phyloP scores from a whole-genome alignment of 2,329 filamentous ascomycete species.

The Karstenula rhodostoma region DNA sequence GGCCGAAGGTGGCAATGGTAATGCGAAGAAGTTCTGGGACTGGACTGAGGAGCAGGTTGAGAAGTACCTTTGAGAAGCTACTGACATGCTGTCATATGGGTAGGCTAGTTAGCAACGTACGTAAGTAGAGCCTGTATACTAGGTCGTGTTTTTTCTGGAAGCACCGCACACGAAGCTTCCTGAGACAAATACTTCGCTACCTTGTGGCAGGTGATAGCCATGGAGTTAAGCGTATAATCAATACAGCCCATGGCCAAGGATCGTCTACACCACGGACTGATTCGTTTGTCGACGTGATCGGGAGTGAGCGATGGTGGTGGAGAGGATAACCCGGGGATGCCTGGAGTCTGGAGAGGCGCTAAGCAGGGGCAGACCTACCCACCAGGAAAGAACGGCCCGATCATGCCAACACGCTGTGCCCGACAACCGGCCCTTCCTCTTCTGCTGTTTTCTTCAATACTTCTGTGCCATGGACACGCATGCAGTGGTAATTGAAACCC shows the following conservation, averaged over 20 bases:
- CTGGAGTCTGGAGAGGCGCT: neutral
- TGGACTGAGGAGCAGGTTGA: slow-evolving; percentile 5
- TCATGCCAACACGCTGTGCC: neutral
- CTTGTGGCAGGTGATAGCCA: too few relatives aligned
- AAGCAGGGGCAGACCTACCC: neutral
- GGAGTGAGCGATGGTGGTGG: neutral
- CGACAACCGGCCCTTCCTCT: neutral
- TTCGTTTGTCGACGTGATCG: neutral
- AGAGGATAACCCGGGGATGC: neutral
- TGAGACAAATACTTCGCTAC: too few relatives aligned
- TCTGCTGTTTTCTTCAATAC: neutral
- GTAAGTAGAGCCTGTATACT: neutral
- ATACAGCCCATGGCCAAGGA: too few relatives aligned
- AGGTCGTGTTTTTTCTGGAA: neutral
- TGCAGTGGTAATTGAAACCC: too few relatives aligned
- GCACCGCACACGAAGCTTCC: too few relatives aligned
- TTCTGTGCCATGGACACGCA: neutral
- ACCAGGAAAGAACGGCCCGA: neutral
- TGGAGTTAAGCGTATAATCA: too few relatives aligned
- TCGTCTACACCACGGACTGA: too few relatives aligned
- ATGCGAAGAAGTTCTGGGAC: slow-evolving; percentile 6
- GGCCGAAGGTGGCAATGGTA: slow-evolving; percentile 5
- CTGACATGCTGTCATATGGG: neutral
- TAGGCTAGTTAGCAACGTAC: neutral
- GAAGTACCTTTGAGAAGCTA: neutral